These are phyloP conservation scores for Diaporthe citri DNA, from an alignment of 2,329 filamentous ascomycete genomes.

Conservation along the genomic window DNA sequence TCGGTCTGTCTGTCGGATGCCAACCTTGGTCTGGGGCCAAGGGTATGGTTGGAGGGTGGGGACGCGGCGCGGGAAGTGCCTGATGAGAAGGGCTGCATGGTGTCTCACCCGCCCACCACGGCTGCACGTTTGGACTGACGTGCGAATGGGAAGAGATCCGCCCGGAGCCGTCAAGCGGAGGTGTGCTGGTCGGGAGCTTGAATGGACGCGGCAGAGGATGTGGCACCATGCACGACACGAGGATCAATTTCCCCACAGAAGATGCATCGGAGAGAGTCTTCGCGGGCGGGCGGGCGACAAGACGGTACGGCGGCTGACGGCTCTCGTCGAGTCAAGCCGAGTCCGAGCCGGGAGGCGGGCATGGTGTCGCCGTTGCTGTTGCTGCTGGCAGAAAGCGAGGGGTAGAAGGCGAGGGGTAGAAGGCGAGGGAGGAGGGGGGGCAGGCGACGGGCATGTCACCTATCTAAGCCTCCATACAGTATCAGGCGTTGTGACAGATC, in stretches of 20 bases:
- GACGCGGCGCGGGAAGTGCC: conserved; percentile 15
- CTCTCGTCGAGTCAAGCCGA: not conserved
- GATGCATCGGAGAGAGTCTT: not conserved
- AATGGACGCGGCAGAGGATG: conserved; percentile 15
- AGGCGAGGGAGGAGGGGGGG: not conserved
- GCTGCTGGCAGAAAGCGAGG: not conserved
- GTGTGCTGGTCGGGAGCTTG: not conserved
- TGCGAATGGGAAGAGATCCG: conserved; percentile 25
- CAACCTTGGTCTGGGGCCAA: conserved; percentile 1
- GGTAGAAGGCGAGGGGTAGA: not conserved
- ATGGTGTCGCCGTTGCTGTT: not conserved
- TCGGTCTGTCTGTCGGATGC: not conserved
- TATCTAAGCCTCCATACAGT: not conserved
- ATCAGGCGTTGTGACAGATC: conserved; percentile 26
- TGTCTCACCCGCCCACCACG: conserved; percentile 7
- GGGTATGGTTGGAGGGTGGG: conserved; percentile 2
- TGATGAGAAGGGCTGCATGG: conserved; percentile 17
- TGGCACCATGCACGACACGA: conserved; percentile 23
- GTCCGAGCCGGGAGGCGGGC: not conserved
- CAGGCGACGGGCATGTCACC: not conserved
- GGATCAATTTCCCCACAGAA: conserved; percentile 5
- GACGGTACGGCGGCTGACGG: not conserved
- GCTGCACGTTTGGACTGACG: not conserved
- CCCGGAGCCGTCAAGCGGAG: conserved; percentile 18
- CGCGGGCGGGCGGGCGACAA: not conserved